Percentiles rank a stretch among this genome's conserved stretches.
Conservation (phyloP, 805 yeast genomes). For the Yamadazyma olivae region DNA sequence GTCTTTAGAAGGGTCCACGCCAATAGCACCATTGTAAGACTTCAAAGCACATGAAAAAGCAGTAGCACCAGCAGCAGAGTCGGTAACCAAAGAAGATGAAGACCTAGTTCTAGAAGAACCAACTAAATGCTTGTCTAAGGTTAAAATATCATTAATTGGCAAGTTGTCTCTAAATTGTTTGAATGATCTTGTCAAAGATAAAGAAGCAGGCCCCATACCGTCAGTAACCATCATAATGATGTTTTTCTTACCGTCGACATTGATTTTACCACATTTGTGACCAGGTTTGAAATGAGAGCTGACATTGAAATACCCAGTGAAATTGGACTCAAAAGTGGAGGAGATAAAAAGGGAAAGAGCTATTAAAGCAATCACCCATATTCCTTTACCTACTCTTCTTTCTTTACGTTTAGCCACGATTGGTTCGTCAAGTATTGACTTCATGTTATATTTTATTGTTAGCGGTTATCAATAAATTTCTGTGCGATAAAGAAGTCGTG, state of each 20-base stretch:
- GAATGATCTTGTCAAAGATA: constrained; percentile 74
- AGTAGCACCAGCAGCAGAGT: constrained; percentile 96
- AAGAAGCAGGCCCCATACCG: constrained; percentile 91
- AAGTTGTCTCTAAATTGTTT: constrained; percentile 58
- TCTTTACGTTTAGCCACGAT: too few relatives aligned
- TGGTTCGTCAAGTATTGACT: constrained; percentile 6
- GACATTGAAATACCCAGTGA: background rate
- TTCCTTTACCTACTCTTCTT: too few relatives aligned
- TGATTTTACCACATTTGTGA: background rate
- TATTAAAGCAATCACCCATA: too few relatives aligned
- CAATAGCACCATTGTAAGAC: constrained; percentile 85
- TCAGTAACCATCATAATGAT: constrained; percentile 86
- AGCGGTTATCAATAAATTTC: too few relatives aligned
- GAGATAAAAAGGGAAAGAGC: constrained; percentile 3
- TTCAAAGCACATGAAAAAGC: constrained; percentile 84
- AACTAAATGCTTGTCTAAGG: constrained; percentile 64
- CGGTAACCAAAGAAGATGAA: constrained; percentile 75
- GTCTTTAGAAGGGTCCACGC: constrained; percentile 58
- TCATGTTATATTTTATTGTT: too few relatives aligned
- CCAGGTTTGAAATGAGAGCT: background rate
- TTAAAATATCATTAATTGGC: constrained; percentile 51
- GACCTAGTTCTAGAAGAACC: constrained; percentile 87
- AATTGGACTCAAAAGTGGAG: background rate
- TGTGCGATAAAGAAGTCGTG: too few relatives aligned
- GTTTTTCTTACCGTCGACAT: constrained; percentile 49